Percentiles rank a stretch among this genome's conserved stretches.
Evolutionary conservation across 306 rosid genomes (phyloP).

Genomic region (Urtica urens): DNA sequence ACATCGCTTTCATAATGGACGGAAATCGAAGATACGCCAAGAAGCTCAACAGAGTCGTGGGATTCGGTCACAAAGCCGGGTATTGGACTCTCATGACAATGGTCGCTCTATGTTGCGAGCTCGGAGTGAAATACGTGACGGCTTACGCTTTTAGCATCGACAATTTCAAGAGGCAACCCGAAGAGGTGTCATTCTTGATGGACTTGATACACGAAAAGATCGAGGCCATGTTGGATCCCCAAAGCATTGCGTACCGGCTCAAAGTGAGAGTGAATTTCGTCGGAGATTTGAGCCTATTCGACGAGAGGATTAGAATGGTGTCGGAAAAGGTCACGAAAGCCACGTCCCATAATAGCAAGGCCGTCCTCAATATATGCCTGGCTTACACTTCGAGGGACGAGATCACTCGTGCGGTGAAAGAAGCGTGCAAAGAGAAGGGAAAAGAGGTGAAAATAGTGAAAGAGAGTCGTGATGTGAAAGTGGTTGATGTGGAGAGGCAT

Average conservation of each 20-base stretch:
- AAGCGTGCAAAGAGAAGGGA: slow-evolving; percentile 42
- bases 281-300: slow-evolving; percentile 49
- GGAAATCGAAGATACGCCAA: slow-evolving; percentile 77
- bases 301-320: slow-evolving; percentile 39
- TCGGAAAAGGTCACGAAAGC: slow-evolving; percentile 59
- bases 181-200: slow-evolving; percentile 57
- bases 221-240: slow-evolving; percentile 40
- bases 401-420: slow-evolving; percentile 50
- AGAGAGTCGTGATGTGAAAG: slow-evolving; percentile 26
- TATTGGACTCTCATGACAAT: slow-evolving; percentile 36
- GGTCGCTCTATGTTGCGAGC: slow-evolving; percentile 55
- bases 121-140: slow-evolving; percentile 54
- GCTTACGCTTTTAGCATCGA: slow-evolving; percentile 86
- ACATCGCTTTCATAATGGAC: slow-evolving; percentile 86
- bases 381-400: slow-evolving; percentile 68
- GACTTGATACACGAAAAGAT: slow-evolving; percentile 60
- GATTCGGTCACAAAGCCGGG: slow-evolving; percentile 60
- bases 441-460: slow-evolving; percentile 19
- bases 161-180: slow-evolving; percentile 49
- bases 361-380: slow-evolving; percentile 39
- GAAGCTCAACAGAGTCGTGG: slow-evolving; percentile 32
- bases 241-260: slow-evolving; percentile 33
- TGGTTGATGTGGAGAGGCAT: slow-evolving; percentile 51
- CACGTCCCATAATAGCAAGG: slow-evolving; percentile 41
- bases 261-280: slow-evolving; percentile 50